Evolutionary conservation across 208 protist species (phyloP), one percentile per base, ranked within the genome.

Genomic region (Leishmania tropica): DNA sequence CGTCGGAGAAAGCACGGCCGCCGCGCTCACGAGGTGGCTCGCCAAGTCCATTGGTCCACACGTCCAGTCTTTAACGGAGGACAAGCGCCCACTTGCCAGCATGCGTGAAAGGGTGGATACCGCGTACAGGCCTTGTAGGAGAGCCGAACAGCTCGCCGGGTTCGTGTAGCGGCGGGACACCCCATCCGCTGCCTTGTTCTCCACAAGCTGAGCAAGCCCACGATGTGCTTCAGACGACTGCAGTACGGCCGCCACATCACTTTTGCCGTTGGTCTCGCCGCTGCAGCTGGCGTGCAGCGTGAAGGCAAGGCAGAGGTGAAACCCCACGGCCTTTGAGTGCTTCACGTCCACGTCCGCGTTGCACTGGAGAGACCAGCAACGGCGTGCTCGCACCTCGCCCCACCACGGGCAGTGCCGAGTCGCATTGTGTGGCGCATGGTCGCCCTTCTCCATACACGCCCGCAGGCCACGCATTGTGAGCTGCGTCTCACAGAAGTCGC

Each of bases 1-100:
- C 40, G 83, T 67, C 5, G 78, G 75, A 2, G 83, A 82, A 17
- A 86, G 58, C n/a, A 47, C 28, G 1, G 83, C 78, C 15, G 74
- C 83, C 31, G 56, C 47, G 62, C 24, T 35, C 35, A 86, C 37
- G 11, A 86, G 76, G 1, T 76, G 47, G 0, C 31, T 28, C 21
- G 73, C 64, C 28, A 72, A 42, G 17, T 60, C 37, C 40, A 83
- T 42, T 17, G 83, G 83, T 1, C 62, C 42, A 24, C 65, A 3
- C 35, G 21, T n/a, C 51, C 51, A 45, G 19, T 58, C 31, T 37
- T 6, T 62, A 10, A 51, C 31, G 28, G n/a, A 21, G 4, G 3
- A 35, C 60, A 72, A 17, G 17, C n/a, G 8, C 1, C 56, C 60
- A 21, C 11, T 13, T 35, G 15, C n/a, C 21, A 24, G 15, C 21